Base-by-base conservation (phyloP, 2,329 filamentous ascomycete genomes). In the Trematosphaeria pertusa region DNA sequence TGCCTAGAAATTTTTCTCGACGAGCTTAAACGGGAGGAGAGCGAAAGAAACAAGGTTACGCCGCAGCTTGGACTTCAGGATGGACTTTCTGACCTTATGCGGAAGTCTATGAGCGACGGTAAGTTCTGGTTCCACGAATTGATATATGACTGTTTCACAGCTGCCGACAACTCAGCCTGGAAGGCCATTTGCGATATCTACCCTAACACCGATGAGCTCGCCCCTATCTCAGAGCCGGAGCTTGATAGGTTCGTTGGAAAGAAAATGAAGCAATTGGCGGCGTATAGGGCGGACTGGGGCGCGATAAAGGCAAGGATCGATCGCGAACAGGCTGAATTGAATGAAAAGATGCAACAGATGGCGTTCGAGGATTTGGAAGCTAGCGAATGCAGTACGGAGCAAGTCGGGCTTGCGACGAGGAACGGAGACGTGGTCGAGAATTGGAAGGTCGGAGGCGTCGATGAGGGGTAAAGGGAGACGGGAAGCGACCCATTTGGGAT, bases 51-150 rank as follows among this genome's bases (percentile, higher is more conserved):
- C 24, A 28, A 7, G 12, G 12, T 8, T 28, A 28, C 24, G 19
- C n/a, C n/a, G n/a, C n/a, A n/a, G n/a, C n/a, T n/a, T n/a, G n/a
- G n/a, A n/a, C n/a, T n/a, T n/a, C n/a, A 46, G 34, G 37, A 36
- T 4, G 40, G 20, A 7, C 31, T 46, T 3, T 41, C 43, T 9
- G 9, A 8, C 4, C 20, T 41, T 5, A 41, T 46, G 43, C 30
- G 22, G 11, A 10, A 15, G 12, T 36, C 36, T 3, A 36, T 41
- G 37, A 10, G 18, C 6, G 43, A 46, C 22, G 43, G 37, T 6
- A 46, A 36, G 9, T 41, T 46, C 30, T 46, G 43, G 30, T 46
- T 41, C 22, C 30, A 46, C 18, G 43, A 32, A 28, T 21, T 41
- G 17, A 46, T 46, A 11, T n/a, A 33, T 4, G 28, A 9, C 12